Conservation (phyloP, 805 yeast genomes). For the Starmerella sirachaensis region DNA sequence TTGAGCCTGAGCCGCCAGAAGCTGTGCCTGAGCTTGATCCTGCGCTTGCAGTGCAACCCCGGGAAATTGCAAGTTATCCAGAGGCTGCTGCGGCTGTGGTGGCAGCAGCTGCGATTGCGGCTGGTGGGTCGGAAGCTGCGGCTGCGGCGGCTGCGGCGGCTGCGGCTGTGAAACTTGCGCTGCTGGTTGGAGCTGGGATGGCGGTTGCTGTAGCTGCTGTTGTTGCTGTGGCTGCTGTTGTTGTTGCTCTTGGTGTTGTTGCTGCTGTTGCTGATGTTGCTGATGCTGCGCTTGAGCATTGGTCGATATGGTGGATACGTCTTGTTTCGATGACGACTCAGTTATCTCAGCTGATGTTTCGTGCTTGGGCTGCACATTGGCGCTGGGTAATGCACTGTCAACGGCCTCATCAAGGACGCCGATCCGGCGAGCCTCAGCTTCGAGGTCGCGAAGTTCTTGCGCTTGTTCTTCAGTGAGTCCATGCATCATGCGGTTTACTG, state of each 20-base stretch:
- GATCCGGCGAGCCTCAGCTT: constrained; percentile 2
- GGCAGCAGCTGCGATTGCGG: constrained; percentile 1
- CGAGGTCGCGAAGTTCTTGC: constrained; percentile 4
- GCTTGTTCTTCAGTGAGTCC: constrained; percentile 6
- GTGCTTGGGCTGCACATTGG: too few species aligned
- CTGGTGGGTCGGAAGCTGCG: not conserved
- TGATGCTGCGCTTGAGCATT: constrained; percentile 4
- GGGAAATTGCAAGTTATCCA: too few species aligned
- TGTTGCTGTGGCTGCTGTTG: not conserved
- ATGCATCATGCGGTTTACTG: not conserved
- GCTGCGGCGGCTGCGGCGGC: constrained; percentile 1
- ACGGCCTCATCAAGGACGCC: not conserved
- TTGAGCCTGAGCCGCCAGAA: not conserved
- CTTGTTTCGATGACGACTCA: too few species aligned
- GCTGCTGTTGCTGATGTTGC: constrained; percentile 4
- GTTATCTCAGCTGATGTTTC: too few species aligned
- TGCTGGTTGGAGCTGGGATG: not conserved
- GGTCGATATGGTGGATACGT: too few species aligned
- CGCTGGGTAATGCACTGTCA: too few species aligned
- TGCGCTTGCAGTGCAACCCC: too few species aligned
- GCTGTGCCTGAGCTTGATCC: constrained; percentile 2
- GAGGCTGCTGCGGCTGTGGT: not conserved
- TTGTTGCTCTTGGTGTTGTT: constrained; percentile 1
- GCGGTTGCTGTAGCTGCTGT: not conserved
- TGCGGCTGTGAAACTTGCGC: not conserved